These are phyloP conservation scores for Alternaria conjuncta DNA, from an alignment of 2,329 filamentous ascomycete species.

Conservation along the genomic window DNA sequence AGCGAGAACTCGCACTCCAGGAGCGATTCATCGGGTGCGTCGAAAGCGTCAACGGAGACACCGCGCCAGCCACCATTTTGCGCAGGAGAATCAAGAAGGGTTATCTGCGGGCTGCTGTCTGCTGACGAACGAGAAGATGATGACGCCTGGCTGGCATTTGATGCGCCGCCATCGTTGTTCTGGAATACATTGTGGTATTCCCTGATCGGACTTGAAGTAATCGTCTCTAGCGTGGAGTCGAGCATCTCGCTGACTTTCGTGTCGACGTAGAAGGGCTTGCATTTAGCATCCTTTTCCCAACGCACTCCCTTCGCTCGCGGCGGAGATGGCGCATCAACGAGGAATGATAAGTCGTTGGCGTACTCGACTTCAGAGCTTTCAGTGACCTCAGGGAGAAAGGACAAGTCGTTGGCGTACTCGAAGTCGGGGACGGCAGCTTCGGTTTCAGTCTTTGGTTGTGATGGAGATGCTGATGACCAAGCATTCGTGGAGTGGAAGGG, in stretches of 20 bases:
- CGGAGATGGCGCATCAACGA: conserved; percentile 18
- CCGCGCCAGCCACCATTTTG: conserved; percentile 15
- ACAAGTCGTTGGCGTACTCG: conserved; percentile 23
- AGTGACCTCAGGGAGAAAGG: conserved; percentile 17
- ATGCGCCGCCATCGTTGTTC: conserved; percentile 6
- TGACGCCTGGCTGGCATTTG: not conserved
- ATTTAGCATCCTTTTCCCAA: conserved; percentile 17
- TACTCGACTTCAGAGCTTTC: conserved; percentile 11
- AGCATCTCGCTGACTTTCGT: conserved; percentile 31
- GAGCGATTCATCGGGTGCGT: conserved; percentile 24
- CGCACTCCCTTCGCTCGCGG: conserved; percentile 15
- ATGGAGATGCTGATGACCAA: not conserved
- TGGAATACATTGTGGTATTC: conserved; percentile 11
- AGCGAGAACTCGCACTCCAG: conserved; percentile 26
- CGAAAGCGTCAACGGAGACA: conserved; percentile 18
- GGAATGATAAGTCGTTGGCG: conserved; percentile 23
- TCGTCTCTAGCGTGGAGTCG: conserved; percentile 27
- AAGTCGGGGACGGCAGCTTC: not conserved
- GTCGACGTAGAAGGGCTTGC: conserved; percentile 27
- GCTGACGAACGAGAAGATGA: not conserved
- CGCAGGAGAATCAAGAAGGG: not conserved
- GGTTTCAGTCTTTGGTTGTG: not conserved
- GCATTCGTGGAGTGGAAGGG: conserved; percentile 11
- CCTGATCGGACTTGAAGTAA: conserved; percentile 17
- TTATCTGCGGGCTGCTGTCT: not conserved